Base-by-base conservation (phyloP, 495 filamentous ascomycete species). In the Barbatosphaeria neglecta region DNA sequence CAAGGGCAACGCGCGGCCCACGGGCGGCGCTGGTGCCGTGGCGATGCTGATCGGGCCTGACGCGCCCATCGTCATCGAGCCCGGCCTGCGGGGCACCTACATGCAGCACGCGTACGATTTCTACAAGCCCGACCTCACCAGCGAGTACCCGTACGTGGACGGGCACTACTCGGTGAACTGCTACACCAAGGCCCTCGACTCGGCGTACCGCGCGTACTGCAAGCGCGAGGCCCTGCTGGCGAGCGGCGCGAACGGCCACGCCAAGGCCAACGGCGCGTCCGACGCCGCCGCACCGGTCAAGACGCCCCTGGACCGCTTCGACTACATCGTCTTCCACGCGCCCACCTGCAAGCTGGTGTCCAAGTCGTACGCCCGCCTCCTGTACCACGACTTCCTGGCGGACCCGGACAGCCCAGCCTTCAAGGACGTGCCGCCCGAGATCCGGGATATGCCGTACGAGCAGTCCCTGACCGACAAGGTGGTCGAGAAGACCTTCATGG, bases 71-170 rank as follows among this genome's bases (percentile, higher is more conserved):
- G 87, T 84, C 44, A 76, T 96, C 53, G 93, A 98, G 66, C 77
- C 92, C 41, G 92, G 90, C 61, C 81, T 95, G 48, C 83, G 93
- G 62, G 92, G 86, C 62, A 83, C 74, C 58, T 96, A 95, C 74
- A 83, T 96, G 77, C 80, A 80, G 58, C 92, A 98, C 67, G 86
- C 85, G 55, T 98, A 97, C 70, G 92, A 98, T 65, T 98, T 98
- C 72, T 98, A 93, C 81, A 98, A 98, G 81, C 85, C 92, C 56
- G 92, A 98, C 64, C 74, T 98, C 43, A 94, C 89, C 49, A 93
- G 86, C 77, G 92, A 98, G 66, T 98, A 98, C 69, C 92, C 92
- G 41, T 80, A 90, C 55, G 92, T 98, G 27, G 92, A 98, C 61
- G 92, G 92, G 44, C 90, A 96, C 59, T 95, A 80, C 77, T 96